Base-by-base conservation (phyloP, 1,139 yeast genomes). In the Magnusiomyces paraingens region DNA sequence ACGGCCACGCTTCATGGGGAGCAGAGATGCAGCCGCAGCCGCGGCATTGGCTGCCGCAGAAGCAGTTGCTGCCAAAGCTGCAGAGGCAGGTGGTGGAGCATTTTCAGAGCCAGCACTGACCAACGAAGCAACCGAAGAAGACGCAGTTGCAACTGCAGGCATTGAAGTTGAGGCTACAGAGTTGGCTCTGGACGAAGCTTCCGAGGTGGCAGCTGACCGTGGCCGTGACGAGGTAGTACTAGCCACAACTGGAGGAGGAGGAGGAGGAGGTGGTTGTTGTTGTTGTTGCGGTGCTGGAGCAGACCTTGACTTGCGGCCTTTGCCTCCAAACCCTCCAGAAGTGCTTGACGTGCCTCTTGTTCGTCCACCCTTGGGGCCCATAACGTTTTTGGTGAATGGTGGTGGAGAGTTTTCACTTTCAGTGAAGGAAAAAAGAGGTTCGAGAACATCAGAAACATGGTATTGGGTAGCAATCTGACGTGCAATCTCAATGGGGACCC, bases 401-500 rank as follows among this genome's bases (percentile, higher is more conserved):
- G 74, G 73, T n/a, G 72, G 72, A 32, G 64, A 62, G 17, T 65
- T 67, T 35, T 65, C 64, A 12, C 69, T 55, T 3, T 70, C 70
- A 11, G 56, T 59, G 58, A 64, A 73, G 40, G 64, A 85, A 61
- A 93, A 85, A 14, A 93, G 74, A 0, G 94, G 89, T 52, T 73
- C 72, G 54, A 93, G 72, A 26, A 79, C 75, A 1, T 80, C 86
- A 57, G 76, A 77, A 0, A 91, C 96, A 1, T 80, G 84, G 64
- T 87, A 91, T 63, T 82, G 83, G 50, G 73, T 74, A 1, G 96
- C 95, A 46, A 76, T 70, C 44, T 72, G 74, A 26, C 70, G 66
- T 0, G 88, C 85, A 45, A 47, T 72, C 10, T 76, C 77, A 57
- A 90, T 70, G 0, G 98, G 98, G 6, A 91, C 94, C 97, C 98